Evolutionary conservation across 805 yeast species (phyloP), one percentile per base, ranked within the genome.

Genomic region (Candida ovalis): DNA sequence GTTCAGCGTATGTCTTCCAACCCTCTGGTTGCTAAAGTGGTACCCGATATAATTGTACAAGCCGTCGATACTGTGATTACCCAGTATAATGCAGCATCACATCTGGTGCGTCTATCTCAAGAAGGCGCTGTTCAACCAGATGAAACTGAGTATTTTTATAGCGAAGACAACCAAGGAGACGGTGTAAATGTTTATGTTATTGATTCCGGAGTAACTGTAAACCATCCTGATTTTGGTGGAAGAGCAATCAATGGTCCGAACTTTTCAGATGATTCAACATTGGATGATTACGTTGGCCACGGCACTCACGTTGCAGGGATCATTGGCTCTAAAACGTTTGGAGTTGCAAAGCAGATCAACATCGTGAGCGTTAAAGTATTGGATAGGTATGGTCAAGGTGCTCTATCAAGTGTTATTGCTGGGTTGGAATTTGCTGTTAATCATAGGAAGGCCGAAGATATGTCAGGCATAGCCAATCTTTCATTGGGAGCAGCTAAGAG

Each of bases 261-360:
- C 58, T 78, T 82, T 49, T 82, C 88, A 0, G 71, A 69, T 1
- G 84, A 80, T 54, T 80, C 81, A 1, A 60, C 72, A 1, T 88
- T 87, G 6, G 48, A 58, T 4, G 97, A 91, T 62, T 68, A 68
- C 9, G 83, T 84, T 56, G 97, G 97, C 0, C 97, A 90, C 64
- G 97, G 96, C 0, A 88, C 97, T 1, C 97, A 90, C 66, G 95
- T 91, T 42, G 96, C 97, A 0, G 97, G 97, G 3, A 70, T 88
- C 12, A 77, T 88, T 47, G 96, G 92, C 0, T 87, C 96, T 1
- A 73, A 69, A 45, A 79, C 82, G 2, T 90, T 72, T 68, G 97
- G 97, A 6, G 94, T 88, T 2, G 88, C 96, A 17, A 90, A 91
- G 63, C 66, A 77, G 37, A 80, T 78, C 15, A 71, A 72, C 9